These are phyloP conservation scores for Garcia nutans DNA, from an alignment of 345 rosid genomes.

Conservation along the genomic window DNA sequence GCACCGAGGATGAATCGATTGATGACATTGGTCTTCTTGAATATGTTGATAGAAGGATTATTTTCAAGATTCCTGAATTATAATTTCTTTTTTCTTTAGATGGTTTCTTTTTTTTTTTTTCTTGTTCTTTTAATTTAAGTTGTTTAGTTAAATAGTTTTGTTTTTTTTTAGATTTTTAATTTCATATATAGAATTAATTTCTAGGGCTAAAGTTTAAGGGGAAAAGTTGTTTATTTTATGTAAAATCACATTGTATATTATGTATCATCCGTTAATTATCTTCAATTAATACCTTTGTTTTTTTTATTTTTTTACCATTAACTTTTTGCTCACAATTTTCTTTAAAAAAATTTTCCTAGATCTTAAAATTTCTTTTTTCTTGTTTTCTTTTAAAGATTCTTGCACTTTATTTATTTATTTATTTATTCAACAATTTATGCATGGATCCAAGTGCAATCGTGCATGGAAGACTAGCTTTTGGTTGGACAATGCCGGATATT, in stretches of 20 bases:
- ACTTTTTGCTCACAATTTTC: not conserved
- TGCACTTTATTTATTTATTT: not conserved
- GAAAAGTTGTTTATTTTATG: conserved; percentile 14
- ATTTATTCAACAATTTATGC: not conserved
- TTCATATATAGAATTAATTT: conserved; percentile 6
- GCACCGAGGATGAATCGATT: conserved; percentile 38
- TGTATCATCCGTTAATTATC: conserved; percentile 13
- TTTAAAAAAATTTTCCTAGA: too few species aligned
- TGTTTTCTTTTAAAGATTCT: not conserved
- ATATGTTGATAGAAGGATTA: conserved; percentile 58
- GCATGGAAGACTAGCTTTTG: not conserved
- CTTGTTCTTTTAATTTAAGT: not conserved
- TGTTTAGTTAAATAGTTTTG: not conserved
- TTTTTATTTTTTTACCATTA: not conserved
- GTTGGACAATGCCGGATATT: not conserved
- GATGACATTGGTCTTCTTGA: conserved; percentile 72
- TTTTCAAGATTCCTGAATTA: conserved; percentile 48
- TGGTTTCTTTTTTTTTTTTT: not conserved
- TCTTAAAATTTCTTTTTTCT: not conserved
- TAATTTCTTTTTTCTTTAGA: not conserved
- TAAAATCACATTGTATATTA: conserved; percentile 40
- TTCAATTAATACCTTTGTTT: not conserved
- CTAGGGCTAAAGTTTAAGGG: conserved; percentile 1
- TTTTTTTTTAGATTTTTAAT: not conserved
- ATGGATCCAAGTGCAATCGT: conserved; percentile 13